Base-by-base conservation (phyloP, 805 yeast genomes). In the Metschnikowia gruessii region DNA sequence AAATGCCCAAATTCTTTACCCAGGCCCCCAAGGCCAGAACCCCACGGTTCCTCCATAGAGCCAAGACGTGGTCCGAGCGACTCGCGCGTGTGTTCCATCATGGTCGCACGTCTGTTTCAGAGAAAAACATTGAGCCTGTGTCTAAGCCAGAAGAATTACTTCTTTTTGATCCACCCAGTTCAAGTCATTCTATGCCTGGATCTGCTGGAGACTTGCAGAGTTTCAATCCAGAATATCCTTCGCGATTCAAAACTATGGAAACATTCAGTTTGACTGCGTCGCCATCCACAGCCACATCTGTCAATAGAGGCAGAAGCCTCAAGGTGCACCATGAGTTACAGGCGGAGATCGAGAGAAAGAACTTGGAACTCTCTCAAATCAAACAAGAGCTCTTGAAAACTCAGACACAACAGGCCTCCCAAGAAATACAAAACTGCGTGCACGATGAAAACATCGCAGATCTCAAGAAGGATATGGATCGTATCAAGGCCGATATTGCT, bases 401-500 rank as follows among this genome's bases (percentile, higher is more conserved):
- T 8, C 66, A 68, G 45, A 73, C 77, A 0, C 67, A 69, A 43
- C 65, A 63, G 29, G 70, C 69, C 8, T 63, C 64, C 19, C 57
- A 64, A 26, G 77, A 72, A 37, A 52, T 72, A 21, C 69, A 69
- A 26, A 65, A 60, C 41, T 64, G 50, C 52, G 68, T 56, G 47
- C 57, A 61, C 54, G 59, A 61, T 52, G 71, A 65, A 40, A 68
- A 65, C 16, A 53, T 71, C 19, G 63, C 63, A 13, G 68, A 67
- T 22, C 60, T 68, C 42, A 72, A 73, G 15, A 67, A 68, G 30
- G 66, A 70, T 21, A 54, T 68, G 16, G 67, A 65, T 31, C 60
- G 65, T 16, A 40, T 68, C 22, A 64, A 63, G 18, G 64, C 66
- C 34, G 66, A 71, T 45, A 61, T 72, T 1, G 64, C 62, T 12